Evolutionary conservation across 495 filamentous ascomycete species (phyloP).

Genomic region (Xylaria longipes): DNA sequence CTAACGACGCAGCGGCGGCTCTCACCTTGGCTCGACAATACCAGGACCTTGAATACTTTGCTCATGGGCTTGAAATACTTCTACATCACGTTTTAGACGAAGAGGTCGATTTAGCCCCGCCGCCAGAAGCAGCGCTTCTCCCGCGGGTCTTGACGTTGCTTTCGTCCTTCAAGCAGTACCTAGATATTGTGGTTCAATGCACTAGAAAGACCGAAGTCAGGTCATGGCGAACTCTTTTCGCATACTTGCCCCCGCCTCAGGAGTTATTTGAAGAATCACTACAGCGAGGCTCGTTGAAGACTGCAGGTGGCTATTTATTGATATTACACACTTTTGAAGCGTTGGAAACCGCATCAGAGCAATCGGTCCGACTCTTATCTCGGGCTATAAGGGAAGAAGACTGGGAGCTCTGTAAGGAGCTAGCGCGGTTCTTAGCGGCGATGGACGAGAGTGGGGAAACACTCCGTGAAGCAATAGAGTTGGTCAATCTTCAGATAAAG

Average conservation of each 20-base stretch:
- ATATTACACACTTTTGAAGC: constrained; percentile 94
- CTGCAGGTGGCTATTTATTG: constrained; percentile 94
- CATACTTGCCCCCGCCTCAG: constrained; percentile 84
- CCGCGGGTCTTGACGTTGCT: constrained; percentile 89
- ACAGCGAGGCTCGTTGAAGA: constrained; percentile 83
- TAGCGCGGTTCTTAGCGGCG: constrained; percentile 90
- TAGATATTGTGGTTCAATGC: constrained; percentile 96
- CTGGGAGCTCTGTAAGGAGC: constrained; percentile 96
- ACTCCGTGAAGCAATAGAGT: constrained; percentile 75
- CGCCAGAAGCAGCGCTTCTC: constrained; percentile 74
- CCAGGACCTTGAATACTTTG: constrained; percentile 84
- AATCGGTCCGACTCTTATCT: constrained; percentile 82
- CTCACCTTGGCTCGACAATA: constrained; percentile 81
- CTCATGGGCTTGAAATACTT: constrained; percentile 90
- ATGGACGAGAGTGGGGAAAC: constrained; percentile 87
- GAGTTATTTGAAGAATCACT: constrained; percentile 92
- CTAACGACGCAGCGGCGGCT: constrained; percentile 75
- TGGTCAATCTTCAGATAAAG: constrained; percentile 65
- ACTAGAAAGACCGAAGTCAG: constrained; percentile 96
- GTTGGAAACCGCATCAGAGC: constrained; percentile 74
- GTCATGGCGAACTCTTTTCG: constrained; percentile 92
- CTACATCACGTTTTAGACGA: constrained; percentile 94
- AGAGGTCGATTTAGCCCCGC: constrained; percentile 80
- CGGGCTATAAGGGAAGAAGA: constrained; percentile 83
- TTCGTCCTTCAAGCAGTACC: constrained; percentile 84